Conservation (phyloP, 2,329 filamentous ascomycete genomes). For the Colletotrichum coccodes region DNA sequence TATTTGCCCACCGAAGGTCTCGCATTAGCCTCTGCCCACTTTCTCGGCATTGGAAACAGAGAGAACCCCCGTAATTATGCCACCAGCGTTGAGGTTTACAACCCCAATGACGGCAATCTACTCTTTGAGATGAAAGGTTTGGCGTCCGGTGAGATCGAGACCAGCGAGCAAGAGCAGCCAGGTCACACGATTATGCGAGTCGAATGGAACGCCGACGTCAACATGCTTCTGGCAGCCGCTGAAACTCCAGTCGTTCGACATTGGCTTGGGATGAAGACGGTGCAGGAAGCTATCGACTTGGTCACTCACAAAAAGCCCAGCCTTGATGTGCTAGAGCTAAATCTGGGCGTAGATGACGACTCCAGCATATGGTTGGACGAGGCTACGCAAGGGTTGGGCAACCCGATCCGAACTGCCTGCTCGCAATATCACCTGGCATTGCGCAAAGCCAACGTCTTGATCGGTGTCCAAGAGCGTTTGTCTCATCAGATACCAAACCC, state of each 20-base stretch:
- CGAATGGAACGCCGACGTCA: constrained; percentile 38
- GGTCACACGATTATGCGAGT: constrained; percentile 36
- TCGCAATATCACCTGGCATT: constrained; percentile 30
- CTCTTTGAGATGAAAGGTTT: constrained; percentile 37
- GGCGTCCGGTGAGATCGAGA: constrained; percentile 35
- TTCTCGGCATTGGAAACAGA: constrained; percentile 27
- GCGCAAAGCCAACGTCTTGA: constrained; percentile 6
- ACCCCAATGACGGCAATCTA: constrained; percentile 34
- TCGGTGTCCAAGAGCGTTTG: constrained; percentile 20
- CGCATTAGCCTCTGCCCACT: neutral
- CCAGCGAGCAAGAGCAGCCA: constrained; percentile 31
- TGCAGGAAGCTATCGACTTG: constrained; percentile 41
- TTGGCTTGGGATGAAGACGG: neutral
- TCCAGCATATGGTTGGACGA: constrained; percentile 42
- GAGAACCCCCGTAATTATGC: constrained; percentile 31
- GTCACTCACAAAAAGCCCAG: constrained; percentile 47
- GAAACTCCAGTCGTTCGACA: neutral
- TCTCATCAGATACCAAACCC: too few species aligned
- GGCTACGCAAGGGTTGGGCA: too few species aligned
- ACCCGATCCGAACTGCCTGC: constrained; percentile 25
- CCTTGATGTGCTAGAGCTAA: constrained; percentile 45
- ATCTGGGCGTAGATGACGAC: constrained; percentile 35
- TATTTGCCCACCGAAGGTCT: neutral
- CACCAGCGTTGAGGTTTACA: constrained; percentile 25
- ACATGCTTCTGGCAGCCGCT: constrained; percentile 22